Base-by-base conservation (phyloP, 306 rosid genomes). In the Sphenostylis stenocarpa region DNA sequence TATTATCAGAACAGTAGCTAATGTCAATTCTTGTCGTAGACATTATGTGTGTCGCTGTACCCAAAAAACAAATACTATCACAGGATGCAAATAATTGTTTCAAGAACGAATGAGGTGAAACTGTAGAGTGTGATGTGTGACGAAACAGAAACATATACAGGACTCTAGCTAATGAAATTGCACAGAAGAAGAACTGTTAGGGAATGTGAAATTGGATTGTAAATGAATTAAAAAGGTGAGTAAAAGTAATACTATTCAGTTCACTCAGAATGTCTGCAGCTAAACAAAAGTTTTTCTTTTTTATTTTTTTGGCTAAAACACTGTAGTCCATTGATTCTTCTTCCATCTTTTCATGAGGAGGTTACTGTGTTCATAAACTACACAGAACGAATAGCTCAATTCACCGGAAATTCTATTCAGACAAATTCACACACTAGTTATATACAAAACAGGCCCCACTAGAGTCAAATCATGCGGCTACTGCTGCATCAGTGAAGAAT, bases 391-490 rank as follows among this genome's bases (percentile, higher is more conserved):
- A 76, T 66, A 62, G 77, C 52, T 77, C 77, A 70, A 21, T 23
- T 36, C 58, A 38, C 17, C 29, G 67, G 28, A 60, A 82, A 47
- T 53, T 70, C 21, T 38, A 69, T 72, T 67, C 43, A 77, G 79
- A 72, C 76, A 85, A 71, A 57, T 73, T 58, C 56, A 77, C 57
- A 39, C 36, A 63, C 69, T 52, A 71, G 53, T 45, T 7, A 69
- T 6, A 69, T 8, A 56, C 8, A 58, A 44, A 17, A 24, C 29
- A 83, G 82, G 84, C 77, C 84, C 86, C 80, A 74, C 84, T 39
- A 64, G 52, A 64, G 86, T 85, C 80, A 85, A 75, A 79, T 41
- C 80, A 82, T 28, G 67, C 69, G 67, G 65, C 74, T 48, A 74
- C 57, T 34, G 72, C 80, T 39, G 67, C 79, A 69, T 44, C 77